Evolutionary conservation across 2,329 filamentous ascomycete species (phyloP).

Genomic region (Thelonectria blattea): DNA sequence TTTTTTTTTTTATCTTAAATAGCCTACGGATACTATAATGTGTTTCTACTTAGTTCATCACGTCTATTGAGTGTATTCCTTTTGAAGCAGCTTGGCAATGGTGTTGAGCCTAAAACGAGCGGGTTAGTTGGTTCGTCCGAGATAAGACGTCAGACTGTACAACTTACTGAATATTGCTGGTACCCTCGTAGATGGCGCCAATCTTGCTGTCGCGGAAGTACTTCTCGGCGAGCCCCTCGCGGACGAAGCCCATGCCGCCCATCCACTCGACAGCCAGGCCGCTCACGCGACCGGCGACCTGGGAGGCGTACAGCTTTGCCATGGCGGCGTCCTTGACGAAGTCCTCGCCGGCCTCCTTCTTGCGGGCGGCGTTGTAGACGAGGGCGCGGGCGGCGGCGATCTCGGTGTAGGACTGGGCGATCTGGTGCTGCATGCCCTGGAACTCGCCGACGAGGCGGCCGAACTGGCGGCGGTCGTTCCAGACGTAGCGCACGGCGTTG

Average conservation of each 20-base stretch:
- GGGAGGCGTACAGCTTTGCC: constrained; percentile 94
- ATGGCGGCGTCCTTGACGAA: constrained; percentile 97
- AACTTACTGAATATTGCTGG: constrained; percentile 76
- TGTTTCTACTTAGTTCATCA: constrained; percentile 23
- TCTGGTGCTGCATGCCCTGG: constrained; percentile 99
- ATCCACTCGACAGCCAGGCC: constrained; percentile 96
- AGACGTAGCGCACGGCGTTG: constrained; percentile 90
- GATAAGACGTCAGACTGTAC: constrained; percentile 15
- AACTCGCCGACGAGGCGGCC: constrained; percentile 93
- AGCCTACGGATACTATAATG: constrained; percentile 6
- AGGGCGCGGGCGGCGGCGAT: constrained; percentile 89
- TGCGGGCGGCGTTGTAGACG: constrained; percentile 94
- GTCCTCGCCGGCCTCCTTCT: constrained; percentile 96
- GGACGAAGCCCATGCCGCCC: constrained; percentile 98
- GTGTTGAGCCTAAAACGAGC: constrained; percentile 59
- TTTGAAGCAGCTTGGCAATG: constrained; percentile 67
- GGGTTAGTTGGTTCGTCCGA: neutral
- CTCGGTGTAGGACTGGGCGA: constrained; percentile 94
- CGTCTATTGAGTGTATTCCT: constrained; percentile 59
- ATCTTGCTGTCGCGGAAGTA: constrained; percentile 99
- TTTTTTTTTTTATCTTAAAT: neutral
- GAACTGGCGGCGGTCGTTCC: constrained; percentile 98
- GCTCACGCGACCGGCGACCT: constrained; percentile 87
- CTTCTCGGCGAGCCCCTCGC: constrained; percentile 97
- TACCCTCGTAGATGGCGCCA: constrained; percentile 95